Base-by-base conservation (phyloP, 164 flowering plant genomes). In the Buxus sempervirens region DNA sequence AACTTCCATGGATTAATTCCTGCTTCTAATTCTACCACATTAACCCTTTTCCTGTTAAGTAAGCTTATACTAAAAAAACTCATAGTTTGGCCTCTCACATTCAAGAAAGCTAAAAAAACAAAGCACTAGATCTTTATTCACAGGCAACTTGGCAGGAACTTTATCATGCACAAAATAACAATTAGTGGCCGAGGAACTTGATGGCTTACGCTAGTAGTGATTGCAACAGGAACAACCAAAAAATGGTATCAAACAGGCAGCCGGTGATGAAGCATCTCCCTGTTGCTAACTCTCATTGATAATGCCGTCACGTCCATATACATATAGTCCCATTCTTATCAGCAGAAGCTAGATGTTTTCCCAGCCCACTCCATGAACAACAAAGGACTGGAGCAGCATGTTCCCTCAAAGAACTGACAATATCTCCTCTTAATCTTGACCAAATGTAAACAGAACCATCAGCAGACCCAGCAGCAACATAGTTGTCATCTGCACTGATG, bases 281-380 rank as follows among this genome's bases (percentile, higher is more conserved):
- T 58, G 32, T 13, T 10, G 19, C 60, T 16, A 58, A 58, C 15
- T 2, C 32, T n/a, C n/a, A 64, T 9, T 55, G 16, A 48, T 9
- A 25, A 18, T 62, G 1, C 20, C 15, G 61, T 88, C 83, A 91
- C 45, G 76, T 70, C 96, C 99, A 95, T 60, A 82, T 79, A 75
- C 86, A 93, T 49, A 95, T 68, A 26, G 72, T 63, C 51, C 99
- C 99, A 76, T 79, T 86, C 83, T 80, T 90, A 65, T 93, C 96
- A 8, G 98, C 85, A 2, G 98, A 79, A 16, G 90, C 97, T n/a
- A 95, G 80, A 24, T 90, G 91, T 71, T 82, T 90, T 70, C 98
- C 99, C 19, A 85, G 79, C 25, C 84, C 88, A 74, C 96, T 89
- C 99, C 99, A 95, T 9, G 98, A 75, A 81, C 99, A 92, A 72